Evolutionary conservation across 169 alveolate species (phyloP).

Genomic region (Plasmodium ovale): DNA sequence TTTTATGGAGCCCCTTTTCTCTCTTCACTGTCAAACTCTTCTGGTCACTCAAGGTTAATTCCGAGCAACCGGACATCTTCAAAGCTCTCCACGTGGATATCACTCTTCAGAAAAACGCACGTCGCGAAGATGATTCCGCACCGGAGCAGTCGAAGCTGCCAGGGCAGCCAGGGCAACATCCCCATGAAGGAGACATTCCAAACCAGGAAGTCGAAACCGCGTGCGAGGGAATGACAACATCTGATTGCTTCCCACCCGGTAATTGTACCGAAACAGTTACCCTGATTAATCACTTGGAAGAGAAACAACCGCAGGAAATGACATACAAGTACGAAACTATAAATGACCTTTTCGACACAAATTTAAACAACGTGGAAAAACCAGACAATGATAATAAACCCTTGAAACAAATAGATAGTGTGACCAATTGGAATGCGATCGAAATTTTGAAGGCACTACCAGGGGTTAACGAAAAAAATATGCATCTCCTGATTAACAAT

Average conservation of each 20-base stretch:
- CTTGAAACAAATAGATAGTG: slow-evolving; percentile 33
- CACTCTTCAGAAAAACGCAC: slow-evolving; percentile 34
- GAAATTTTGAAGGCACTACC: slow-evolving; percentile 70
- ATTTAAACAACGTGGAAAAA: slow-evolving; percentile 17
- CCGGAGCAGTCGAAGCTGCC: not conserved
- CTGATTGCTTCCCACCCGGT: not conserved
- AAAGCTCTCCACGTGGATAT: slow-evolving; percentile 74
- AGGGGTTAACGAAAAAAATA: slow-evolving; percentile 71
- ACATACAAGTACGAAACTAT: slow-evolving; percentile 50
- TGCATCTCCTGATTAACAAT: slow-evolving; percentile 68
- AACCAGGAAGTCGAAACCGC: not conserved
- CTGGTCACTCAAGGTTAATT: slow-evolving; percentile 66
- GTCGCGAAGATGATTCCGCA: not conserved
- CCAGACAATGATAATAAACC: not conserved
- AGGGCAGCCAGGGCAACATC: not conserved
- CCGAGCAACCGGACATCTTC: slow-evolving; percentile 74
- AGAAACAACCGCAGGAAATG: not conserved
- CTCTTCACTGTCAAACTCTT: slow-evolving; percentile 79
- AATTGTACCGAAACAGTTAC: not conserved
- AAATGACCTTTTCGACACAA: slow-evolving; percentile 56
- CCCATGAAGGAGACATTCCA: not conserved
- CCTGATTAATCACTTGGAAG: not conserved
- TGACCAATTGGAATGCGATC: slow-evolving; percentile 66
- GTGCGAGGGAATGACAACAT: not conserved
- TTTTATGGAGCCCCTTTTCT: slow-evolving; percentile 82